Base-by-base conservation (phyloP, 179 eudicot species). In the Silene coronaria region DNA sequence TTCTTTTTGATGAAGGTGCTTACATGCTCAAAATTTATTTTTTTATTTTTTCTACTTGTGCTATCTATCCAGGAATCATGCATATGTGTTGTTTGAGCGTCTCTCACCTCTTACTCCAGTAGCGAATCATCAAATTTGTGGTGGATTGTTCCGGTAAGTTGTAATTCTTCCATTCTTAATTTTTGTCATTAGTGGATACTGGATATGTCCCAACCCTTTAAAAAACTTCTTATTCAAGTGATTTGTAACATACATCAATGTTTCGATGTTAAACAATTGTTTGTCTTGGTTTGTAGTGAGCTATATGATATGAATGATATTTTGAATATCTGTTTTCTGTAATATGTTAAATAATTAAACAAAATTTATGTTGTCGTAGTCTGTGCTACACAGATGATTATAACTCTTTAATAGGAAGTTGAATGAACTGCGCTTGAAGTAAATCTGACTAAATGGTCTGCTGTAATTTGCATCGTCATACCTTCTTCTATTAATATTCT, bases 81-180 rank as follows among this genome's bases (percentile, higher is more conserved):
- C 99, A 24, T 87, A 85, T 79, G 75, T 88, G 27, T 80, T 96
- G n/a, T 90, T 91, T 82, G 88, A 86, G 74, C 97, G 98, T 24
- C 97, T 96, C 58, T 87, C 94, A 58, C 83, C 86, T 73, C 88
- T 96, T 61, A 89, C 86, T 80, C 97, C 98, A 2, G 91, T 88
- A 51, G 97, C 92, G 14, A 91, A 96, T 86, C 77, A 78, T 77
- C 85, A 85, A 78, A 91, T 96, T 73, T 91, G 97, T 71, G 65
- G 80, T 73, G 89, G 86, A 73, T 74, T 96, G 86, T 90, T 93
- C 79, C 91, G 99, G 99, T 96, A 88, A 45, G 27, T 70, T 42
- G 6, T 42, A 13, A 42, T 36, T 66, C 71, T 23, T 65, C 46
- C 70, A 65, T 65, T 65, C 13, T 34, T 36, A 19, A 22, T 67